Evolutionary conservation across 306 rosid species (phyloP).

Genomic region (Cucumis sativus): DNA sequence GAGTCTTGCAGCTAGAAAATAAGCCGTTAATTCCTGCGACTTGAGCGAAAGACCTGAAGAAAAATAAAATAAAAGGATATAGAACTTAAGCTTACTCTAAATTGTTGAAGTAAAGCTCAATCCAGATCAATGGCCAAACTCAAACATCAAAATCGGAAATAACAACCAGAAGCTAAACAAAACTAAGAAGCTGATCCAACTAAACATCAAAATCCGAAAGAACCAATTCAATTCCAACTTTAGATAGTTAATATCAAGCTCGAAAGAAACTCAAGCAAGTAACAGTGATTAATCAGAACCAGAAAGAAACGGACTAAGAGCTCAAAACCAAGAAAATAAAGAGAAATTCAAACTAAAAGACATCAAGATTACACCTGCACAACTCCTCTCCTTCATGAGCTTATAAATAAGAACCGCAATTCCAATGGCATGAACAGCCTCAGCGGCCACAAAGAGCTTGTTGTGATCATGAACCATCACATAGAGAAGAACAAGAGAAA

Average conservation of each 20-base stretch:
- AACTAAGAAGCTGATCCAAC: background rate
- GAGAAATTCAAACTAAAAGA: background rate
- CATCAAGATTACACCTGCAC: conserved; percentile 31
- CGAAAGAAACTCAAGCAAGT: background rate
- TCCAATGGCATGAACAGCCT: conserved; percentile 59
- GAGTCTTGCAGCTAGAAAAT: conserved; percentile 56
- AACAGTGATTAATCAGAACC: background rate
- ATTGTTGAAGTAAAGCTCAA: background rate
- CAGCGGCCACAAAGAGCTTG: conserved; percentile 49
- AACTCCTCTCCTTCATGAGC: conserved; percentile 54
- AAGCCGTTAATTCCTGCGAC: conserved; percentile 69
- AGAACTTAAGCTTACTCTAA: background rate
- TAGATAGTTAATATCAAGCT: background rate
- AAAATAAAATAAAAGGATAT: background rate
- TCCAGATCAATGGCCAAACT: background rate
- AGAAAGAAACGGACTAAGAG: background rate
- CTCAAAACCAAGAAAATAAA: background rate
- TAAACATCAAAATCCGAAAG: background rate
- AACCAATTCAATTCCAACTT: background rate
- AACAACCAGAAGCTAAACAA: background rate
- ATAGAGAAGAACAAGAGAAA: conserved; percentile 33
- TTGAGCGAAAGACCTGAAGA: conserved; percentile 62
- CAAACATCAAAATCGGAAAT: background rate
- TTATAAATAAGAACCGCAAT: conserved; percentile 52
- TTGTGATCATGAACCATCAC: conserved; percentile 55